A percentile compares a stretch with the other conserved stretches of the same genome.
phyloP scores from a whole-genome alignment of 331 rosid species.

The Spiraea crenata region DNA sequence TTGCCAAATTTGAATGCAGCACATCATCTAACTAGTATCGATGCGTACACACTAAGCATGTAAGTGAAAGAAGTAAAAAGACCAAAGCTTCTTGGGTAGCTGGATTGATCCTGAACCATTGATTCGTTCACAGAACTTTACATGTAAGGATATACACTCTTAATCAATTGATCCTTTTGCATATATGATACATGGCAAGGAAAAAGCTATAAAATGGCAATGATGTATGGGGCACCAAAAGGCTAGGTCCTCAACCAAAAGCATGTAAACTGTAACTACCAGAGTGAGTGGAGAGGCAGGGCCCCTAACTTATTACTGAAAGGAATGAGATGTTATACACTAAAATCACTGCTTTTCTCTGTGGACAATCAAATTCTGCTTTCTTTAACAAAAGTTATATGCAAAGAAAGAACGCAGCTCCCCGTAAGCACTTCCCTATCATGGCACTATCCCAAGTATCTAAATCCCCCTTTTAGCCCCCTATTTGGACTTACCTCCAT shows the following conservation, averaged over 20 bases:
- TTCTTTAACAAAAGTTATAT: slow-evolving; percentile 30
- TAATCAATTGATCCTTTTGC: slow-evolving; percentile 11
- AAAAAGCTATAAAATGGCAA: slow-evolving; percentile 11
- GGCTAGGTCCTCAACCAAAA: slow-evolving; percentile 22
- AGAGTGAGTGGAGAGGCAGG: slow-evolving; percentile 30
- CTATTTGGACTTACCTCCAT: too few species aligned
- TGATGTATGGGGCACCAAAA: slow-evolving; percentile 51
- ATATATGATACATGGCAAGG: slow-evolving; percentile 13
- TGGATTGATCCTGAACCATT: background rate
- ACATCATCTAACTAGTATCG: background rate
- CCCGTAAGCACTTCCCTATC: slow-evolving; percentile 11
- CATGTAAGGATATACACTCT: too few species aligned
- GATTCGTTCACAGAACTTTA: too few species aligned
- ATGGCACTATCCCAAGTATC: slow-evolving; percentile 5
- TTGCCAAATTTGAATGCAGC: slow-evolving; percentile 13
- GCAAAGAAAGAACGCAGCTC: slow-evolving; percentile 16
- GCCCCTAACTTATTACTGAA: slow-evolving; percentile 43
- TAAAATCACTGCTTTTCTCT: slow-evolving; percentile 25
- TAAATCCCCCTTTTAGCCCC: slow-evolving; percentile 1
- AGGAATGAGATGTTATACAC: slow-evolving; percentile 22
- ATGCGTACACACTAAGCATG: background rate
- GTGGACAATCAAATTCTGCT: slow-evolving; percentile 36
- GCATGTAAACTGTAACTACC: slow-evolving; percentile 28
- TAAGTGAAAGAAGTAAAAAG: background rate
- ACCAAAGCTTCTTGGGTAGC: background rate